Evolutionary conservation across 2,329 filamentous ascomycete genomes (phyloP).

Genomic region (Verticillium nonalfalfae): DNA sequence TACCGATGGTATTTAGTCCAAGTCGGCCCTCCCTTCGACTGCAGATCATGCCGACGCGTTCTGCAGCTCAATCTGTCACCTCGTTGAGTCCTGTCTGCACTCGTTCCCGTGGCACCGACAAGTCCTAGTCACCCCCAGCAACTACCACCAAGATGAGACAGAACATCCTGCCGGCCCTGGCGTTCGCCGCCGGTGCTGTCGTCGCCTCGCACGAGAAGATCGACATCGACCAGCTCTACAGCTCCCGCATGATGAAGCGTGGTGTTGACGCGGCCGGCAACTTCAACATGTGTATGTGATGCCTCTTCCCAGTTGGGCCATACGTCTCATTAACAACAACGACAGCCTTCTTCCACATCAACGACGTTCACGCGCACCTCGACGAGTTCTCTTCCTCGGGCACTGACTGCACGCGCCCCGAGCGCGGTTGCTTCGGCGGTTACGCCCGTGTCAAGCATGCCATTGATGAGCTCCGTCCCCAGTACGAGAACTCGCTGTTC

Average conservation of each 20-base stretch:
- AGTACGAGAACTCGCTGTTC: slow-evolving; percentile 54
- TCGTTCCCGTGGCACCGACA: neutral
- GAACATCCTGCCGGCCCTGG: slow-evolving; percentile 3
- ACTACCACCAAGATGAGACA: neutral
- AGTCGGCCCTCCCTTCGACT: neutral
- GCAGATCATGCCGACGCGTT: neutral
- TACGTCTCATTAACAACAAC: neutral
- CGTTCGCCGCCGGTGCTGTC: slow-evolving; percentile 18
- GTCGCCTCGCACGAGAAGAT: slow-evolving; percentile 18
- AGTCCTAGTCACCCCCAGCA: neutral
- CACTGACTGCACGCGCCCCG: slow-evolving; percentile 51
- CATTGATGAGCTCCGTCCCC: slow-evolving; percentile 48
- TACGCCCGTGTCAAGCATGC: slow-evolving; percentile 59
- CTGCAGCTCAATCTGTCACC: neutral
- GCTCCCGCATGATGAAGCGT: slow-evolving; percentile 40
- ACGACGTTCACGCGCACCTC: slow-evolving; percentile 62
- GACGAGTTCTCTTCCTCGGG: slow-evolving; percentile 57
- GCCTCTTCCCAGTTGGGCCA: neutral
- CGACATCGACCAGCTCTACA: slow-evolving; percentile 42
- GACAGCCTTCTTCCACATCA: slow-evolving; percentile 60
- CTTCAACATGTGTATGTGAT: slow-evolving; percentile 42
- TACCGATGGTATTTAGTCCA: neutral
- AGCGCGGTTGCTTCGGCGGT: slow-evolving; percentile 55
- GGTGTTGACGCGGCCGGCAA: slow-evolving; percentile 40
- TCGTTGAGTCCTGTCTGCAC: neutral